Percentiles rank a stretch among this genome's conserved stretches.
These are phyloP conservation scores for Phoenix dactylifera DNA, from an alignment of 176 grass and related monocot species.

Conservation along the genomic window DNA sequence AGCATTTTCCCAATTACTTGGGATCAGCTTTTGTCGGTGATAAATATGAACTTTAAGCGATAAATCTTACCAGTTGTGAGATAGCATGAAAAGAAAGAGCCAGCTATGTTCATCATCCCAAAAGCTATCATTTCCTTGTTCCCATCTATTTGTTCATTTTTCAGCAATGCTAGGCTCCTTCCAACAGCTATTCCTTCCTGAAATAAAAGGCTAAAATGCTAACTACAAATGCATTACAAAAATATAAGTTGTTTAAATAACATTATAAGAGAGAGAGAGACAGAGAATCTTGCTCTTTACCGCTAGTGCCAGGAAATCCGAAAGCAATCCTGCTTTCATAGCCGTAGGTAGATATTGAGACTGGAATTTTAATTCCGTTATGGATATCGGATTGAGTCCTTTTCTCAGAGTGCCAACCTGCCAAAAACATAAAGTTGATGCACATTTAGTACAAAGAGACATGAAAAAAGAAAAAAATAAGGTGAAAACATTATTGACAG, in stretches of 20 bases:
- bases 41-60: no score
- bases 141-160: constrained; percentile 91
- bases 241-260: no score
- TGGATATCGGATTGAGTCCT: constrained; percentile 74
- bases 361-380: constrained; percentile 46
- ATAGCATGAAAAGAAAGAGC: constrained; percentile 95
- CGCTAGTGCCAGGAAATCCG: constrained; percentile 72
- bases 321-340: constrained; percentile 60
- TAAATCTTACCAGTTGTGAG: constrained; percentile 56
- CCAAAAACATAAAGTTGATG: background rate
- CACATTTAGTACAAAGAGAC: background rate
- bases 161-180: constrained; percentile 74
- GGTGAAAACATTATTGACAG: no score
- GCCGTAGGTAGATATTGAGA: constrained; percentile 25
- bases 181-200: constrained; percentile 97
- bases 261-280: no score
- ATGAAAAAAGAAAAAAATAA: no score
- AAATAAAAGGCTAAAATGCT: background rate
- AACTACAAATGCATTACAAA: background rate
- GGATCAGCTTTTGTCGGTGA: no score
- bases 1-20: no score
- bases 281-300: constrained; percentile 34
- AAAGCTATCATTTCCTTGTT: constrained; percentile 99
- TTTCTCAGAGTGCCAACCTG: constrained; percentile 90
- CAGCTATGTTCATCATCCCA: constrained; percentile 88